Percentiles rank a stretch among this genome's conserved stretches.
phyloP scores from a whole-genome alignment of 2,329 filamentous ascomycete genomes.

The Aspergillus tamarii region DNA sequence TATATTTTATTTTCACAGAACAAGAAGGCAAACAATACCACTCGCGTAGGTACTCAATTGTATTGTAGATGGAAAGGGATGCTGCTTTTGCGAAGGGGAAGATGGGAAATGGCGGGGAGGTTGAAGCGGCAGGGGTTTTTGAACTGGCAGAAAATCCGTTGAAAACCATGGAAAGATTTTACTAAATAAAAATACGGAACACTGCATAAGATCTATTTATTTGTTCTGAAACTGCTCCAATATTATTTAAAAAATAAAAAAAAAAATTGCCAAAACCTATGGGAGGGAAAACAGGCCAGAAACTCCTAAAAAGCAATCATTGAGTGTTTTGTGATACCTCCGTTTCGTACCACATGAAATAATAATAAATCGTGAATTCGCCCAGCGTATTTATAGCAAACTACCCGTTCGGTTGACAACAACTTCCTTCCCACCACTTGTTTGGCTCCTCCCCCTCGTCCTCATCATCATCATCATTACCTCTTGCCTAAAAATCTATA shows the following conservation, averaged over 20 bases:
- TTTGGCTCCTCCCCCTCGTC: no score
- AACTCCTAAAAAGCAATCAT: not conserved
- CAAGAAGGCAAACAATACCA: not conserved
- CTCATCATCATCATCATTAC: no score
- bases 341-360: slow-evolving; percentile 1
- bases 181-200: not conserved
- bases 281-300: not conserved
- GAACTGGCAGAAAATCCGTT: not conserved
- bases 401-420: not conserved
- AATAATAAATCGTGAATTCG: not conserved
- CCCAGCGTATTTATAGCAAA: slow-evolving; percentile 1
- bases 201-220: not conserved
- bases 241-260: not conserved
- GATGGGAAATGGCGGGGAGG: slow-evolving; percentile 21
- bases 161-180: not conserved
- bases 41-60: not conserved
- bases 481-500: no score
- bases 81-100: slow-evolving; percentile 35
- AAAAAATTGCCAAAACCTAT: not conserved
- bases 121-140: slow-evolving; percentile 29
- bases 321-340: not conserved
- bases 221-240: not conserved
- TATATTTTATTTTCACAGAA: not conserved
- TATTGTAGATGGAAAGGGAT: slow-evolving; percentile 20
- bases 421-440: not conserved